Evolutionary conservation across 192 early-diverging fungal genomes (phyloP).

Genomic region (Borealophlyctis nickersoniae): DNA sequence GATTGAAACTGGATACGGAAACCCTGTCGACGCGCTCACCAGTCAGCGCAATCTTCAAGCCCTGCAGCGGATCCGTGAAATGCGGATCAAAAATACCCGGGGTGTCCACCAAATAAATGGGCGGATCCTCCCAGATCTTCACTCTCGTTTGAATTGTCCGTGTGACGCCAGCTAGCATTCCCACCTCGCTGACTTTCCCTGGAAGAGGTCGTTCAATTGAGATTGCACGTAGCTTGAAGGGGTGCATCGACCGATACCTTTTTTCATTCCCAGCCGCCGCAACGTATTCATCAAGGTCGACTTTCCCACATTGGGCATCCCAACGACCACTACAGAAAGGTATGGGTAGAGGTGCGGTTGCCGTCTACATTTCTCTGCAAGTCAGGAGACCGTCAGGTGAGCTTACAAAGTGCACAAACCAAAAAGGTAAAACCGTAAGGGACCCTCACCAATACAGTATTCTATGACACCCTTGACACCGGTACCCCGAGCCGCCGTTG

Average conservation of each 20-base stretch:
- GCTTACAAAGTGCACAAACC: background rate
- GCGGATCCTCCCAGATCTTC: slow-evolving; percentile 84
- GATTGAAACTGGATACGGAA: slow-evolving; percentile 7
- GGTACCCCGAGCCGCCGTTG: slow-evolving; percentile 52
- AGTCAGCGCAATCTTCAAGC: slow-evolving; percentile 87
- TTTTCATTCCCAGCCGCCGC: slow-evolving; percentile 69
- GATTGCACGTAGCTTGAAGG: slow-evolving; percentile 8
- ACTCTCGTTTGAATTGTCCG: slow-evolving; percentile 67
- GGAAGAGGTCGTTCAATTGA: background rate
- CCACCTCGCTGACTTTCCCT: slow-evolving; percentile 80
- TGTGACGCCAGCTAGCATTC: slow-evolving; percentile 86
- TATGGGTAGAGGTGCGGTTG: slow-evolving; percentile 30
- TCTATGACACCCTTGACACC: slow-evolving; percentile 70
- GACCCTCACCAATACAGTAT: slow-evolving; percentile 51
- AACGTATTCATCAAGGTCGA: slow-evolving; percentile 88
- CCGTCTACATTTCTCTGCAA: slow-evolving; percentile 15
- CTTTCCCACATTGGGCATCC: slow-evolving; percentile 97
- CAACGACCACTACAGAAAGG: slow-evolving; percentile 78
- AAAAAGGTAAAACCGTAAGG: background rate
- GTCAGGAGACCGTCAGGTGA: too few species aligned
- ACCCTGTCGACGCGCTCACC: slow-evolving; percentile 43
- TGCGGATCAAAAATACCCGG: slow-evolving; percentile 88
- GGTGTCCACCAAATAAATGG: slow-evolving; percentile 90
- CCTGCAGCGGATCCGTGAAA: slow-evolving; percentile 73
- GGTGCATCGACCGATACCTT: slow-evolving; percentile 50